A percentile compares a stretch with the other conserved stretches of the same genome.
These are phyloP conservation scores for Monilinia polystroma DNA, from an alignment of 2,329 filamentous ascomycete genomes.

Conservation along the genomic window DNA sequence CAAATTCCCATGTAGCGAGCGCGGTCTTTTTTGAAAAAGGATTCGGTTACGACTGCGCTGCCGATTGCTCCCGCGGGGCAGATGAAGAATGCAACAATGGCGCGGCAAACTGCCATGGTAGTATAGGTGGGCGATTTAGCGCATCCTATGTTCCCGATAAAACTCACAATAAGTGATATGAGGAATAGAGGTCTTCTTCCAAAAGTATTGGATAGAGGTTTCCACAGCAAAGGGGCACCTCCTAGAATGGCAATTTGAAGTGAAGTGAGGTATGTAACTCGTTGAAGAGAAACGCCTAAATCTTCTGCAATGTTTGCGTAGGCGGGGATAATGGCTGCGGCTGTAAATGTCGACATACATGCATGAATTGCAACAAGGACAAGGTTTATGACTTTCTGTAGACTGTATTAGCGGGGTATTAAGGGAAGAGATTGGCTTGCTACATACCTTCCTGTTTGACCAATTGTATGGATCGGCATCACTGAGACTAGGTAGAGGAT, in stretches of 20 bases:
- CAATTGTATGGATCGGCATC: conserved; percentile 54
- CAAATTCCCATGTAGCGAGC: conserved; percentile 54
- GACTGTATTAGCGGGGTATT: background rate
- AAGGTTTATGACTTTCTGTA: conserved; percentile 49
- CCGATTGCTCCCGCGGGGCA: conserved; percentile 51
- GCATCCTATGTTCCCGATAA: conserved; percentile 52
- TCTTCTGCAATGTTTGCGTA: conserved; percentile 49
- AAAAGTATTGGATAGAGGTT: conserved; percentile 50
- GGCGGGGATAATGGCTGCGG: conserved; percentile 50
- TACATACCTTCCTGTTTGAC: conserved; percentile 49
- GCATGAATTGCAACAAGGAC: conserved; percentile 52
- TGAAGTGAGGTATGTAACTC: conserved; percentile 50
- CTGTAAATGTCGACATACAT: conserved; percentile 53
- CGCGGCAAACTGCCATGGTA: conserved; percentile 49
- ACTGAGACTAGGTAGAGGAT: conserved; percentile 23
- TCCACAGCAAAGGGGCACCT: conserved; percentile 53
- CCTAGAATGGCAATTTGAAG: conserved; percentile 54
- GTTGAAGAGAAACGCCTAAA: conserved; percentile 46
- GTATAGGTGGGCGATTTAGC: conserved; percentile 49
- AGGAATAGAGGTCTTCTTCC: conserved; percentile 53
- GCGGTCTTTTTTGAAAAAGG: conserved; percentile 53
- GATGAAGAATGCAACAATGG: conserved; percentile 53
- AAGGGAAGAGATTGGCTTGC: background rate
- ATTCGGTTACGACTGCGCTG: conserved; percentile 56
- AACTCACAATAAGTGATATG: conserved; percentile 45